Evolutionary conservation across 805 yeast species (phyloP), one percentile per base, ranked within the genome.

Genomic region (Candida loeiensis): DNA sequence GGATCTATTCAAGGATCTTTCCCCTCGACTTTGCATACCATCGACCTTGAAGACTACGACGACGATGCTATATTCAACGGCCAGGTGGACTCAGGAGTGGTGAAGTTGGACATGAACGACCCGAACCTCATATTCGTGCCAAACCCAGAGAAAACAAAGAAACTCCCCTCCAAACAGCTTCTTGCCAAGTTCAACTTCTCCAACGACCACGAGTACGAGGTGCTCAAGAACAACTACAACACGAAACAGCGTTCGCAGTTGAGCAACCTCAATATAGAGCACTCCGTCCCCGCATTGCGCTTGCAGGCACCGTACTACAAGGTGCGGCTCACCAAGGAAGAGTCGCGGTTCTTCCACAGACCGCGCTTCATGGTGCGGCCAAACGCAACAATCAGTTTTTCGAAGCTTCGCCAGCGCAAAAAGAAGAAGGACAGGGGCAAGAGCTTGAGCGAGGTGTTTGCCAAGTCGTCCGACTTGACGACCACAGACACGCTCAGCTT

Each of bases 231-330:
- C 42, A 90, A 88, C 53, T 89, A 90, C 58, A 95, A 89, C 58
- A 80, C 95, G 28, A 91, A 87, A 67, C 86, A 91, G 26, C 80
- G 99, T 59, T 80, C 96, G 2, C 95, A 95, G 5, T 80, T 93
- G 53, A 95, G 97, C 33, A 87, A 91, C 49, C 71, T 93, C 46
- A 82, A 78, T 37, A 89, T 93, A 46, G 98, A 93, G 54, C 99
- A 93, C 59, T 78, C 97, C 0, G 73, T 80, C 51, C 95, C 96
- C 1, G 97, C 99, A 0, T 55, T 79, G 19, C 73, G 93, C 36
- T 69, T 93, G 36, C 99, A 93, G 63, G 77, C 89, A 0, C 99
- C 99, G 2, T 89, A 79, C 62, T 93, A 88, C 64, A 86, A 84
- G 54, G 96, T 90, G 20, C 77, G 72, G 45, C 64, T 88, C 25